Percentiles rank a stretch among this genome's conserved stretches.
Conservation (phyloP, 73 alveolate species). For the Stentor coeruleus region DNA sequence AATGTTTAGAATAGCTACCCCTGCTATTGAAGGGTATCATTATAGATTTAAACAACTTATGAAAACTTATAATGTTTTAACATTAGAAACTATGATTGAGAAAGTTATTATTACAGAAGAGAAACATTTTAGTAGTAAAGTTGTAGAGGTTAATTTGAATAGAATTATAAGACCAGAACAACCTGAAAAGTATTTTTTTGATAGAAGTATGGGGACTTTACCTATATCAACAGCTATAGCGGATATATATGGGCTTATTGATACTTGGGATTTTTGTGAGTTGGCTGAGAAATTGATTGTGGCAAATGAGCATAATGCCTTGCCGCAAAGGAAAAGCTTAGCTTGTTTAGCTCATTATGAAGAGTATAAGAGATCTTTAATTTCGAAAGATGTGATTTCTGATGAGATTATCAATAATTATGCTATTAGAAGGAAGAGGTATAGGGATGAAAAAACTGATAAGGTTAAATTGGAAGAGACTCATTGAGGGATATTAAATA, state of each 20-base stretch:
- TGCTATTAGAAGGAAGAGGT: not conserved
- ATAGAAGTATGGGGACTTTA: conserved; percentile 24
- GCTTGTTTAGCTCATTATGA: not conserved
- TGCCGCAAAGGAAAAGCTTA: conserved; percentile 15
- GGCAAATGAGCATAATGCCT: not conserved
- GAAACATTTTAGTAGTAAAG: conserved; percentile 12
- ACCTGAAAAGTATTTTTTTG: conserved; percentile 18
- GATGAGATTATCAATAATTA: not conserved
- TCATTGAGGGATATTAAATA: too few species aligned
- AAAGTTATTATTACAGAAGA: conserved; percentile 10
- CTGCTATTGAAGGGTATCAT: conserved; percentile 25
- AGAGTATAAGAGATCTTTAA: not conserved
- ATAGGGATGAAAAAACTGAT: not conserved
- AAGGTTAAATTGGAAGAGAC: too few species aligned
- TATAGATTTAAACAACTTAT: conserved; percentile 8
- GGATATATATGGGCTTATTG: conserved; percentile 11
- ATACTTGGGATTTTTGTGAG: not conserved
- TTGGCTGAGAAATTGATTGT: not conserved
- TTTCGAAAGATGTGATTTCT: not conserved
- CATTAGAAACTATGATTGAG: not conserved
- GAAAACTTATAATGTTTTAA: conserved; percentile 14
- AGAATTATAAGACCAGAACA: conserved; percentile 19
- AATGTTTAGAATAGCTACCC: conserved; percentile 8
- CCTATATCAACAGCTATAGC: conserved; percentile 8
- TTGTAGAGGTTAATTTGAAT: conserved; percentile 16